phyloP scores from a whole-genome alignment of 2,329 filamentous ascomycete species.

The Juglanconis sp. region DNA sequence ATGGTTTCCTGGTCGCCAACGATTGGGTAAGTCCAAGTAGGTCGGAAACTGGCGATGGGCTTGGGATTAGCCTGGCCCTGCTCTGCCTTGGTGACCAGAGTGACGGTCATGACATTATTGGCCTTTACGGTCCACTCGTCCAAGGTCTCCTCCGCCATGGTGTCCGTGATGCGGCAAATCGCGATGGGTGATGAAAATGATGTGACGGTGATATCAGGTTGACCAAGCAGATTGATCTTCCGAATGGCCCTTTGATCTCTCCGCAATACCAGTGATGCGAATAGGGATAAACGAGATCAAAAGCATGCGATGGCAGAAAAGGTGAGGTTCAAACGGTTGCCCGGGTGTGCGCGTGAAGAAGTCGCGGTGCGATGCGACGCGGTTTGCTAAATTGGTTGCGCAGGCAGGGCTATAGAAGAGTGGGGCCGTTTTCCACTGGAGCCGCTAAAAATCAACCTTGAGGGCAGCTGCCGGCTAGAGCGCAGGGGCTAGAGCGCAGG shows the following conservation, averaged over 20 bases:
- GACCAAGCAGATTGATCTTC: not conserved
- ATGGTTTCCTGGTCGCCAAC: conserved; percentile 92
- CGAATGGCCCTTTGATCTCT: too few relatives aligned
- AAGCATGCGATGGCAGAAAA: too few relatives aligned
- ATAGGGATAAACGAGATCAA: too few relatives aligned
- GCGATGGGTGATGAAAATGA: not conserved
- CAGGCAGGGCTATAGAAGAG: not conserved
- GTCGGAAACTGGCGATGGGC: conserved; percentile 69
- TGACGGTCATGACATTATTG: conserved; percentile 62
- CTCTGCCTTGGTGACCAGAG: conserved; percentile 50
- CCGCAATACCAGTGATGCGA: too few relatives aligned
- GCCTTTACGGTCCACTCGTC: conserved; percentile 47
- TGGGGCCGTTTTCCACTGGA: conserved; percentile 6
- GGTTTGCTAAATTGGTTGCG: conserved; percentile 6
- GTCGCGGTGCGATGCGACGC: conserved; percentile 12
- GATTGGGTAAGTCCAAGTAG: conserved; percentile 84
- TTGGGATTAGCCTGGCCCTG: conserved; percentile 39
- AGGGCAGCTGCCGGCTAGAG: not conserved
- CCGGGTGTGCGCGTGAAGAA: not conserved
- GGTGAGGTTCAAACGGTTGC: not conserved
- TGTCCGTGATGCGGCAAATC: not conserved
- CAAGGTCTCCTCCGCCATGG: conserved; percentile 10
- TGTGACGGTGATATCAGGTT: too few relatives aligned
- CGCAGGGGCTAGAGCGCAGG: too few relatives aligned
- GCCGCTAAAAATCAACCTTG: not conserved